Conservation (phyloP, 257 asterid genomes). For the Dorcoceras hygrometricum region DNA sequence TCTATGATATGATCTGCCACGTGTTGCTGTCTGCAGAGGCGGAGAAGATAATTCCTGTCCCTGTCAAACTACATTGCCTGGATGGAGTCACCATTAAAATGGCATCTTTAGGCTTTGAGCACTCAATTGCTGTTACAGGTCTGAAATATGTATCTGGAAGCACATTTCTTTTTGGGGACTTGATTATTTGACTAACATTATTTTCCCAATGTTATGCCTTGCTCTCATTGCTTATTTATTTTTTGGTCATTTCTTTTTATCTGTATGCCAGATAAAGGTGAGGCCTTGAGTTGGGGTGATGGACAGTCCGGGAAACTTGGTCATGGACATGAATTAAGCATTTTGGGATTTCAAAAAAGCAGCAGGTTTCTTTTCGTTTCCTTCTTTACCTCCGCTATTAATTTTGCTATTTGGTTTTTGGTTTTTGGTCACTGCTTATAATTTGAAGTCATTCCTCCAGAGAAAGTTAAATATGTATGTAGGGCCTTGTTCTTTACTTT, state of each 20-base stretch:
- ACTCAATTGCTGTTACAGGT: conserved; percentile 97
- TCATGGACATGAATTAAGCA: conserved; percentile 79
- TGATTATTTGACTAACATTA: neutral
- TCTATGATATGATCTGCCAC: neutral
- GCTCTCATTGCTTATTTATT: conserved; percentile 18
- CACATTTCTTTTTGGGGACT: conserved; percentile 12
- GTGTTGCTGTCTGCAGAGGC: conserved; percentile 62
- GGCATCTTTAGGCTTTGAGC: conserved; percentile 80
- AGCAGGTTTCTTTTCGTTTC: conserved; percentile 51
- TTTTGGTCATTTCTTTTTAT: conserved; percentile 10
- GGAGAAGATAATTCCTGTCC: conserved; percentile 48
- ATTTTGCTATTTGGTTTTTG: conserved; percentile 2
- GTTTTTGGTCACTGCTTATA: no score
- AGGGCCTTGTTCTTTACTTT: neutral
- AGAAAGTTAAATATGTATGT: neutral
- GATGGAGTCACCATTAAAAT: conserved; percentile 55
- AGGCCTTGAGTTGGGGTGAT: conserved; percentile 95
- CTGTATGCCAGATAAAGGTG: conserved; percentile 67
- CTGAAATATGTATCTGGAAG: conserved; percentile 22
- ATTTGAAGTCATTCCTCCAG: neutral
- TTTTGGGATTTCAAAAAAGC: conserved; percentile 67
- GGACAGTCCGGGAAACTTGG: conserved; percentile 97
- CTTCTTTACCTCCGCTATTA: neutral
- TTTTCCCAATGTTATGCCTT: neutral
- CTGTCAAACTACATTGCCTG: conserved; percentile 73